Base-by-base conservation (phyloP, 345 rosid species). In the Ailanthus altissimus region DNA sequence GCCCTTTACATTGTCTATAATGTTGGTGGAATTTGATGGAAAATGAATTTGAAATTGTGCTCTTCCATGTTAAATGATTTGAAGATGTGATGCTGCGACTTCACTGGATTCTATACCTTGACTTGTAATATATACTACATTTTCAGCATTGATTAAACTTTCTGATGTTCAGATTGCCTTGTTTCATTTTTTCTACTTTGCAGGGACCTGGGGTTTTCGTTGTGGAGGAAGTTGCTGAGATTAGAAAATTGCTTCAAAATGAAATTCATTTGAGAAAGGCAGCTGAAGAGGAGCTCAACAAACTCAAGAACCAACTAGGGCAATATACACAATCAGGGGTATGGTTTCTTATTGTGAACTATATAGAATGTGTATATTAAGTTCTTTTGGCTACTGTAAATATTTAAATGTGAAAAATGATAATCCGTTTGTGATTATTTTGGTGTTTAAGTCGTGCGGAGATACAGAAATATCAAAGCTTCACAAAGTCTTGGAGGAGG, bases 231-330 rank as follows among this genome's bases (percentile, higher is more conserved):
- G 74, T 89, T 81, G 61, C 85, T 32, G 92, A 84, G 78, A 58
- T 91, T 40, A 90, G 82, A 83, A 89, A 80, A 49, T 74, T 84
- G 80, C 92, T 91, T 63, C 88, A 91, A 68, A 86, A 88, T 78
- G 99, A 97, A 84, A 83, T 82, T 76, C 81, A 79, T 66, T 80
- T 86, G 81, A 89, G 93, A 84, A 90, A 90, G 88, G 86, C 89
- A 85, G 94, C 91, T 78, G 97, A 93, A 88, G 93, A 88, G 74
- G 97, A 96, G 85, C 85, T 91, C 53, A 77, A 81, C 78, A 90
- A 80, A 82, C 89, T 96, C 64, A 89, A 84, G 77, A 88, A 82
- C 81, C 93, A 88, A 88, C 82, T 89, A 47, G 88, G 83, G 53
- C 84, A 82, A 73, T 86, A 75, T 74, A 78, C 80, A 79, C 84